These are phyloP conservation scores for Suhomyces bolitotheri DNA, from an alignment of 1,139 yeast species.

Conservation along the genomic window DNA sequence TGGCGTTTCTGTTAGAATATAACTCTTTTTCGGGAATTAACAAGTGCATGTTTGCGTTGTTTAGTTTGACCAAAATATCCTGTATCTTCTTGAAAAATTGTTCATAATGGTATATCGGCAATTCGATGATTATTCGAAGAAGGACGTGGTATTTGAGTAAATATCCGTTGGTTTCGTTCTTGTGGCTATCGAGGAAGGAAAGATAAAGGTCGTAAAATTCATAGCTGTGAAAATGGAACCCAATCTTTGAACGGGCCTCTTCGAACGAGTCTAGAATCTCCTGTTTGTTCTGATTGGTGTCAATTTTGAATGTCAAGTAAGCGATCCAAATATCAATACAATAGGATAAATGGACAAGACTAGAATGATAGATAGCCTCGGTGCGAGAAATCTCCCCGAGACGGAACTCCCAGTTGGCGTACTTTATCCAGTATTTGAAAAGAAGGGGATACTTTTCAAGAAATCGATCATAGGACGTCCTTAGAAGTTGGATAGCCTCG, in stretches of 20 bases:
- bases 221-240: slow-evolving; percentile 70
- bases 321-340: slow-evolving; percentile 75
- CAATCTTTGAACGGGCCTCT: slow-evolving; percentile 61
- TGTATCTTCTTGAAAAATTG: slow-evolving; percentile 51
- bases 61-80: slow-evolving; percentile 37
- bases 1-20: slow-evolving; percentile 18
- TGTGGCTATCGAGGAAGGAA: slow-evolving; percentile 47
- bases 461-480: slow-evolving; percentile 56
- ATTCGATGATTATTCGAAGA: slow-evolving; percentile 60
- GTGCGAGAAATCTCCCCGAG: slow-evolving; percentile 57
- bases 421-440: slow-evolving; percentile 79
- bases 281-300: slow-evolving; percentile 35
- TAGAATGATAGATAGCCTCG: slow-evolving; percentile 52
- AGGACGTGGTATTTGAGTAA: slow-evolving; percentile 44
- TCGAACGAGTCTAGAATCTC: slow-evolving; percentile 54
- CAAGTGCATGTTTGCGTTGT: slow-evolving; percentile 22
- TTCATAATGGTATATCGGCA: slow-evolving; percentile 79
- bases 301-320: slow-evolving; percentile 58
- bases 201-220: slow-evolving; percentile 77
- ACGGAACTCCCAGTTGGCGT: slow-evolving; percentile 65
- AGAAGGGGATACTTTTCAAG: slow-evolving; percentile 65
- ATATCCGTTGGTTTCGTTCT: slow-evolving; percentile 33
- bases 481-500: slow-evolving; percentile 41
- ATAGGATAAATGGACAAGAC: slow-evolving; percentile 51
- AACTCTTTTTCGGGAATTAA: slow-evolving; percentile 24